A percentile compares a stretch with the other conserved stretches of the same genome.
Conservation (phyloP, 164 flowering plant genomes). For the Berberis vulgaris region DNA sequence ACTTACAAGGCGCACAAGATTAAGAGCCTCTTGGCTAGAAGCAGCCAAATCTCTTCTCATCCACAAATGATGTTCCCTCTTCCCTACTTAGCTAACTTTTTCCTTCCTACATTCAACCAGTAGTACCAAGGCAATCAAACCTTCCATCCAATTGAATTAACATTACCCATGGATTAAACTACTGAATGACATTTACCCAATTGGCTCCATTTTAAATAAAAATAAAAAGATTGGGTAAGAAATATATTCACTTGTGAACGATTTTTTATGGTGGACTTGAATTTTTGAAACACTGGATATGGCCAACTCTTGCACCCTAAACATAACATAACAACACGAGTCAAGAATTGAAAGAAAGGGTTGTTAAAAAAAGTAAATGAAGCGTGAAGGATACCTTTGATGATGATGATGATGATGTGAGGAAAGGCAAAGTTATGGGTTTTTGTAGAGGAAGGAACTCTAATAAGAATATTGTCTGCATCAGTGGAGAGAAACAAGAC, state of each 20-base stretch:
- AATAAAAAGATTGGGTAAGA: background rate
- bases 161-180: background rate
- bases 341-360: no score
- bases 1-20: conserved; percentile 66
- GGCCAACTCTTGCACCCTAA: background rate
- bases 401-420: no score
- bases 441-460: no score
- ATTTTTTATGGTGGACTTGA: background rate
- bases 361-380: no score
- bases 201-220: background rate
- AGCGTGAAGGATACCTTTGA: no score
- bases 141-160: background rate
- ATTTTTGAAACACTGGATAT: background rate
- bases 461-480: no score
- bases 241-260: background rate
- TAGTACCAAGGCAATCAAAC: background rate
- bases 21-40: conserved; percentile 79
- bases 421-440: no score
- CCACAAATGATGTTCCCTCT: conserved; percentile 78
- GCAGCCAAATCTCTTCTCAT: conserved; percentile 73
- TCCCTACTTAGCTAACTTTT: conserved; percentile 20
- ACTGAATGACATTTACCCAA: background rate
- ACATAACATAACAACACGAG: background rate
- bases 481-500: no score
- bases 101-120: conserved; percentile 16